Evolutionary conservation across 768 basidiomycete species (phyloP), one percentile per base, ranked within the genome.

Genomic region (Candolleomyces eurysporus): DNA sequence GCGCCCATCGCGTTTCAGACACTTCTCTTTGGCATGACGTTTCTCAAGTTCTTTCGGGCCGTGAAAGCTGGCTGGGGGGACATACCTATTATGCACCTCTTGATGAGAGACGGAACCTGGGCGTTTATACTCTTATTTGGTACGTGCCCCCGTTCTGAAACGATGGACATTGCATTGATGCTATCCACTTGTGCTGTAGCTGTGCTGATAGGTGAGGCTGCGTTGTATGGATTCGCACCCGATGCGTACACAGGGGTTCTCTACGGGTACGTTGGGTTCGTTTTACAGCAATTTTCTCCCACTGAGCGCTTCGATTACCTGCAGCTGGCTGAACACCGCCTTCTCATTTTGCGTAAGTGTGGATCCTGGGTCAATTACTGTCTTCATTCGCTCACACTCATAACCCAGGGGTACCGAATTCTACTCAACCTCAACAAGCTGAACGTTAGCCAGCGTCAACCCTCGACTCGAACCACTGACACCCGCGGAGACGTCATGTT

Each of bases 31-130:
- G 65, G 61, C n/a, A 69, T 82, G 48, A 77, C 77, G 0, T 8
- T 71, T 3, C 69, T 68, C 51, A 80, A 80, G 62, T 78, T 77
- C 61, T 53, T 73, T 1, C 39, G 63, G 21, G 71, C 75, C 4
- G 58, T 72, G 7, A 74, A 75, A 45, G 67, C 67, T 1, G 78
- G 77, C 10, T 77, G 76, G 78, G 78, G 76, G 21, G 74, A 77
- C 48, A 73, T 75, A 1, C 80, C 78, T 0, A 66, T 82, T 9
- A 63, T 80, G 16, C 62, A 71, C 6, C 64, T 82, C 51, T 68
- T 82, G 13, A 70, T 79, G 66, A 73, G 76, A 30, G 82, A 83
- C 66, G 76, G 81, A 4, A 74, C 76, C 4, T 76, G 77, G 71
- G 77, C 78, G 3, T 81, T 78, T 66, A 49, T 77, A 42, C 48